Base-by-base conservation (phyloP, 2,329 filamentous ascomycete genomes). In the Colletotrichum gigasporum region DNA sequence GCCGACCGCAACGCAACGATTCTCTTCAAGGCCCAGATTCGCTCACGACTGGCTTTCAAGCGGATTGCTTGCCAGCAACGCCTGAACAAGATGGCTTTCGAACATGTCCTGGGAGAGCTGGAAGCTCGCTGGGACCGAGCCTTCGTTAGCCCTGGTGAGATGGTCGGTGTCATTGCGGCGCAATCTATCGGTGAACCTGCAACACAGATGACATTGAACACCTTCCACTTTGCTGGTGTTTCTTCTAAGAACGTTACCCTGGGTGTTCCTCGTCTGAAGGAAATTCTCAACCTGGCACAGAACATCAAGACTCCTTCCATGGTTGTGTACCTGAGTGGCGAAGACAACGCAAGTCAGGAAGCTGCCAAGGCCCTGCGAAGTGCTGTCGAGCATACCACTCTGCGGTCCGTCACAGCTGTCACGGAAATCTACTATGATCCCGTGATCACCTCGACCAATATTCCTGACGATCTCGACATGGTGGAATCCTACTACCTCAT, bases 171-270 rank as follows among this genome's bases (percentile, higher is more conserved):
- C 20, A 83, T 99, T 73, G 96, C 96, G 68, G 96, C 96, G 6
- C 96, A 99, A 81, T 99, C 96, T 30, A 99, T 99, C 75, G 96
- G 96, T 82, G 96, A 99, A 79, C 96, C 96, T 39, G 96, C 96
- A 20, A 99, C 96, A 1, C 96, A 99, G 84, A 99, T 99, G 96
- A 99, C 96, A 1, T 83, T 99, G 66, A 99, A 99, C 82, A 99
- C 96, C 22, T 99, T 99, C 91, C 96, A 99, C 85, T 99, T 99
- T 78, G 94, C 96, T 78, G 96, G 96, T 97, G 94, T 99, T 66
- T 97, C 96, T 35, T 97, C 95, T 22, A 99, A 99, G 90, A 99
- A 99, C 85, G 95, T 99, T 58, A 99, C 96, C 0, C 90, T 99
- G 50, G 96, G 96, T 93, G 96, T 99, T 42, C 96, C 96, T 42